phyloP scores from a whole-genome alignment of 2,329 filamentous ascomycete species.

The Aspergillus japonicus region DNA sequence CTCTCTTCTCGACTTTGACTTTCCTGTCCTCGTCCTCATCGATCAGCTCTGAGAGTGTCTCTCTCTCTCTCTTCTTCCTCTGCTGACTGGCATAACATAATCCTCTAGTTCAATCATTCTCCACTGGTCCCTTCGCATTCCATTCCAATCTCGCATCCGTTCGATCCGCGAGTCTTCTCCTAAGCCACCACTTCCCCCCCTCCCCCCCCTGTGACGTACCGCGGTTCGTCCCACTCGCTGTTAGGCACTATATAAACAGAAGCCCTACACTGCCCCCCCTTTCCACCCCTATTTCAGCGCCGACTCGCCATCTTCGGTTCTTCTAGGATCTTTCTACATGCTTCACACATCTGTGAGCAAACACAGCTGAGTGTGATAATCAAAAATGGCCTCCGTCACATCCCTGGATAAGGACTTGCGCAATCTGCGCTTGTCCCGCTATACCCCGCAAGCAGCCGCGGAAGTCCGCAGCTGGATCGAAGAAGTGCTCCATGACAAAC shows the following conservation, averaged over 20 bases:
- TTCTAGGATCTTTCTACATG: conserved; percentile 9
- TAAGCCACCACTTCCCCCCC: background rate
- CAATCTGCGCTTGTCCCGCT: conserved; percentile 86
- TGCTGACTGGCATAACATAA: background rate
- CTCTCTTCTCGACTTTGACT: background rate
- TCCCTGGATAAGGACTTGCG: conserved; percentile 95
- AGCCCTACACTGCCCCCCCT: background rate
- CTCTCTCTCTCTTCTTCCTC: background rate
- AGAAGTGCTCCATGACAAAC: conserved; percentile 68
- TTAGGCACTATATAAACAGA: conserved; percentile 6
- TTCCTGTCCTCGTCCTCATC: background rate
- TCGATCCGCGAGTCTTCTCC: background rate
- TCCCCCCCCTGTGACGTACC: conserved; percentile 11
- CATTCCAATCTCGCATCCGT: background rate
- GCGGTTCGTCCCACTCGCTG: conserved; percentile 12
- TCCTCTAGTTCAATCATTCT: background rate
- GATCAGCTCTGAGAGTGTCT: background rate
- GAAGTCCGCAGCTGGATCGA: conserved; percentile 88
- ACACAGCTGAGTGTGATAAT: conserved; percentile 11
- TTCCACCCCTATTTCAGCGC: conserved; percentile 1
- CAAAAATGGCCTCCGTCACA: conserved; percentile 81
- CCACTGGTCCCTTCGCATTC: background rate
- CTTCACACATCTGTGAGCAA: background rate
- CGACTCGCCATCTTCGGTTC: background rate
- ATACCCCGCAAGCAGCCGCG: conserved; percentile 84